These are phyloP conservation scores for Cystoderma amianthinum DNA, from an alignment of 768 basidiomycete genomes.

Conservation along the genomic window DNA sequence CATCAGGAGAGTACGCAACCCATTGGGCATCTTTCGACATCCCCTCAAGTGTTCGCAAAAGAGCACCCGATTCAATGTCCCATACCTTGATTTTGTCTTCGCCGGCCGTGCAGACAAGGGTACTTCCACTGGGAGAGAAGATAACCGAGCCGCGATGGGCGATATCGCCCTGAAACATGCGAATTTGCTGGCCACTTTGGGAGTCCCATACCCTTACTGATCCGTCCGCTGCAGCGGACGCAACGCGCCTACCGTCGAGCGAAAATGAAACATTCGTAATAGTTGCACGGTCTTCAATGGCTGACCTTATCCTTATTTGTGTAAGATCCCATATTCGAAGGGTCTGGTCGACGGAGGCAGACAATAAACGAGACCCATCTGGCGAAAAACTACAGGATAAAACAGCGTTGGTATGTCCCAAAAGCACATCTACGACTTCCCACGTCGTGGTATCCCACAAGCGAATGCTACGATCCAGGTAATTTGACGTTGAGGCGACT, in stretches of 20 bases:
- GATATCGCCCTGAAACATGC: background rate
- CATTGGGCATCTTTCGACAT: background rate
- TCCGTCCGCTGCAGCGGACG: slow-evolving; percentile 1
- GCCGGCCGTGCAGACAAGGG: background rate
- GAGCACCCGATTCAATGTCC: background rate
- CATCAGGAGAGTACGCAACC: background rate
- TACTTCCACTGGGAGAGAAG: background rate
- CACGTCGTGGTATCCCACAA: slow-evolving; percentile 20
- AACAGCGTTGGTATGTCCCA: slow-evolving; percentile 9
- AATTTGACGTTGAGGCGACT: slow-evolving; percentile 16
- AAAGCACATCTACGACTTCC: background rate
- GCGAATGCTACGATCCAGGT: slow-evolving; percentile 15
- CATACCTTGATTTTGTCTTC: background rate
- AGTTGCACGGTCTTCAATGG: background rate
- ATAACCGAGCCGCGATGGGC: background rate
- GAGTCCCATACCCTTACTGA: slow-evolving; percentile 5
- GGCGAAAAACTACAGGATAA: slow-evolving; percentile 11
- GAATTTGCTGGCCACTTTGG: background rate
- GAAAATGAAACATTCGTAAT: slow-evolving; percentile 5
- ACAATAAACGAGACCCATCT: slow-evolving; percentile 14
- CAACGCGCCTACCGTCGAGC: slow-evolving; percentile 2
- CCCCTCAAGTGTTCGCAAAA: background rate
- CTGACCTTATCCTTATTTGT: slow-evolving; percentile 4
- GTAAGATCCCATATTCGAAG: slow-evolving; percentile 16
- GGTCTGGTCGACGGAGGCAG: slow-evolving; percentile 15